phyloP scores from a whole-genome alignment of 768 basidiomycete genomes.

The Phlegmacium glaucopus region DNA sequence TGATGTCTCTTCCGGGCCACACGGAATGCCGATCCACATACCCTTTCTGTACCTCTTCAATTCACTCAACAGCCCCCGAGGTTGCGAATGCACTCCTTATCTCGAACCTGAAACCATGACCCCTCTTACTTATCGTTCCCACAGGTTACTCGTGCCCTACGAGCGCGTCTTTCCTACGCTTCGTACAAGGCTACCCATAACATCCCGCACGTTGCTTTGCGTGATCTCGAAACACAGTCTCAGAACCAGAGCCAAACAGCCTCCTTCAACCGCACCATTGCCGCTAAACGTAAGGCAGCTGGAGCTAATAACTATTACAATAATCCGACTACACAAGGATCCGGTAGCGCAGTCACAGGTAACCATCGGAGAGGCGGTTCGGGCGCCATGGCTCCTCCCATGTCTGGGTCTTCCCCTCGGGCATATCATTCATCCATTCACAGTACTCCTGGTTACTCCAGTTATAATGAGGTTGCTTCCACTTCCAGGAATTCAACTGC shows the following conservation, averaged over 20 bases:
- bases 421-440: constrained; percentile 37
- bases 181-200: constrained; percentile 82
- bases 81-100: constrained; percentile 9
- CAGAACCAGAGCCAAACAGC: constrained; percentile 38
- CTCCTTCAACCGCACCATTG: constrained; percentile 48
- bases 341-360: constrained; percentile 27
- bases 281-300: constrained; percentile 54
- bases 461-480: constrained; percentile 28
- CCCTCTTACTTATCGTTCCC: constrained; percentile 35
- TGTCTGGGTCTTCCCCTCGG: constrained; percentile 39
- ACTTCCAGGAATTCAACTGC: constrained; percentile 32
- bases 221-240: constrained; percentile 68
- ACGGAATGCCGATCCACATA: constrained; percentile 10
- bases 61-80: constrained; percentile 1
- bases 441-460: constrained; percentile 28
- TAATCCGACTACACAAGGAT: constrained; percentile 49
- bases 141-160: constrained; percentile 77
- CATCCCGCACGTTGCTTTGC: constrained; percentile 58
- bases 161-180: constrained; percentile 79
- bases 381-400: constrained; percentile 45
- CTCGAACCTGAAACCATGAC: constrained; percentile 27
- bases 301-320: constrained; percentile 46
- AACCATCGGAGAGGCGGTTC: constrained; percentile 33
- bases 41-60: constrained; percentile 10
- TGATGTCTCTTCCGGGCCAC: constrained; percentile 19